Evolutionary conservation across 1,284 basidiomycete species (phyloP).

Genomic region (Rhodotorula sp.): DNA sequence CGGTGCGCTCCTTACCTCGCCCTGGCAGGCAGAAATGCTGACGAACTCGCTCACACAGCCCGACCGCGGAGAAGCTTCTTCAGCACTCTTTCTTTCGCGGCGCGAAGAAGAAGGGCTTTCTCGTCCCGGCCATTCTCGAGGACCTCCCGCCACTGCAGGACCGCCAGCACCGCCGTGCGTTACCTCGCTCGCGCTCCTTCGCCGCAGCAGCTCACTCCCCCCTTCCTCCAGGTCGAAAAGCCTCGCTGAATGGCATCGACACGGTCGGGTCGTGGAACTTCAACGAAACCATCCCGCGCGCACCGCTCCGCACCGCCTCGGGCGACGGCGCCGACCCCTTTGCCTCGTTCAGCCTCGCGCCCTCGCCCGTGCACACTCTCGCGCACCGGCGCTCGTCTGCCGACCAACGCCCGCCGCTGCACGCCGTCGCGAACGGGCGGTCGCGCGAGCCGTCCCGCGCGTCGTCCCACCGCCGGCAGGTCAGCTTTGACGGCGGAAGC

Average conservation of each 20-base stretch:
- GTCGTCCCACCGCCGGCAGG: conserved; percentile 2
- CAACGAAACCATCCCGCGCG: conserved; percentile 17
- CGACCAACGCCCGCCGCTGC: background rate
- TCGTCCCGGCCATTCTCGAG: conserved; percentile 69
- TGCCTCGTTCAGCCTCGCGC: conserved; percentile 21
- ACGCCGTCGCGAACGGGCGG: background rate
- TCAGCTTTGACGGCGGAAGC: background rate
- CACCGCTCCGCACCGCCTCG: conserved; percentile 5
- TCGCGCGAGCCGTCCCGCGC: background rate
- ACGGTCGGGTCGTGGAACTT: conserved; percentile 39
- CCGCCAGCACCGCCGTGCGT: conserved; percentile 42
- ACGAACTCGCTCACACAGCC: conserved; percentile 54
- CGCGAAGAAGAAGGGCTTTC: conserved; percentile 68
- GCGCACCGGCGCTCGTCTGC: background rate
- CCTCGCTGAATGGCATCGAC: conserved; percentile 4
- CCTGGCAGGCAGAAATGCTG: background rate
- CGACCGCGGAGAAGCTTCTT: conserved; percentile 74
- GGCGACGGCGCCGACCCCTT: conserved; percentile 25
- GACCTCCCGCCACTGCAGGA: conserved; percentile 46
- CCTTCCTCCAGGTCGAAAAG: conserved; percentile 19
- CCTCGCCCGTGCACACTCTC: conserved; percentile 13
- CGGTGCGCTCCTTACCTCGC: conserved; percentile 54
- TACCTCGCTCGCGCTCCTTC: too few relatives aligned
- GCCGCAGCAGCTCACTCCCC: background rate
- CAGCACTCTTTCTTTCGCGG: conserved; percentile 75